These are phyloP conservation scores for Thecamonas trahens DNA, from an alignment of 78 protist genomes.

Conservation along the genomic window DNA sequence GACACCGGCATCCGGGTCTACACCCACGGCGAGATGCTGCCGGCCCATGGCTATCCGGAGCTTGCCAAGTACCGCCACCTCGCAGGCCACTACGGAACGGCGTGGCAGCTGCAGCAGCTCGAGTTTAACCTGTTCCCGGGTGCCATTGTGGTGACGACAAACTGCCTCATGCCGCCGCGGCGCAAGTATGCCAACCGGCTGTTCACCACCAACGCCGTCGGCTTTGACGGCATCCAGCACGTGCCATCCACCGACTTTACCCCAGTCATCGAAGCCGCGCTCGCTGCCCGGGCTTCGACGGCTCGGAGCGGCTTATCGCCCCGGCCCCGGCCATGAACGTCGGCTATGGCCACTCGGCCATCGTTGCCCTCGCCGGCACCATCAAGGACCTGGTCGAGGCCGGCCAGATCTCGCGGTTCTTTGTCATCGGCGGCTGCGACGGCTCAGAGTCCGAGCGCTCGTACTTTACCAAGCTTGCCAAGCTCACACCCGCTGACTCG, in stretches of 20 bases:
- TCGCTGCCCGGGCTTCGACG: conserved; percentile 16
- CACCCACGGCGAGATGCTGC: conserved; percentile 90
- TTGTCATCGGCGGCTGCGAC: conserved; percentile 84
- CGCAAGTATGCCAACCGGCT: conserved; percentile 44
- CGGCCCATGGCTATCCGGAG: conserved; percentile 70
- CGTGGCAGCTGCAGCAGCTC: conserved; percentile 74
- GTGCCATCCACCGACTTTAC: conserved; percentile 5
- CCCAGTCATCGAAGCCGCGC: conserved; percentile 23
- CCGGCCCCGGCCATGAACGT: neutral
- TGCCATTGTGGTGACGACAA: conserved; percentile 75
- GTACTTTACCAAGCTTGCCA: conserved; percentile 63
- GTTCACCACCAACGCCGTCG: conserved; percentile 54
- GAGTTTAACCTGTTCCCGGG: conserved; percentile 73
- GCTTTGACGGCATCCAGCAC: conserved; percentile 33
- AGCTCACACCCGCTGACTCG: conserved; percentile 17
- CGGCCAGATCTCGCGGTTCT: conserved; percentile 54
- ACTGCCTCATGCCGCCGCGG: conserved; percentile 64
- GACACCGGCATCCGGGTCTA: conserved; percentile 62
- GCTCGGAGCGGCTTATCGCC: neutral
- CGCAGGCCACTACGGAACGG: conserved; percentile 73
- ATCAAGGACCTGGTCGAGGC: conserved; percentile 35
- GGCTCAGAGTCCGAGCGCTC: conserved; percentile 54
- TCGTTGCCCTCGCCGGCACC: conserved; percentile 24
- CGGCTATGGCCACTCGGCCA: conserved; percentile 50
- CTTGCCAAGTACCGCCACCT: conserved; percentile 36